Conservation (phyloP, 108 stramenopile species). For the Skeletonema costatum region DNA sequence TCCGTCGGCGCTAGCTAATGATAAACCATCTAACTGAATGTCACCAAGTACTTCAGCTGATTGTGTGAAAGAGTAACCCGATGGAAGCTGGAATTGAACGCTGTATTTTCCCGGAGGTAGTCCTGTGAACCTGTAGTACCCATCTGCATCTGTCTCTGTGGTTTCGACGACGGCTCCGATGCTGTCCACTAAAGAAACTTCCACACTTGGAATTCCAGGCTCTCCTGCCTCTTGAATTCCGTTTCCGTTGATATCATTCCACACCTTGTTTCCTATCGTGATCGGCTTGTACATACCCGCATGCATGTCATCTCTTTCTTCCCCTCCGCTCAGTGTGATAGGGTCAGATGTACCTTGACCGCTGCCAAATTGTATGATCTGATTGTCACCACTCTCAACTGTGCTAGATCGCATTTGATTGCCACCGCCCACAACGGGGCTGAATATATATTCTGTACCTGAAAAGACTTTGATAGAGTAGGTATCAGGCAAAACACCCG, state of each 20-base stretch:
- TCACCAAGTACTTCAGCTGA: slow-evolving; percentile 12
- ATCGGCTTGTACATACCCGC: slow-evolving; percentile 31
- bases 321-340: slow-evolving; percentile 3
- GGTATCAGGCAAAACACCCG: neutral
- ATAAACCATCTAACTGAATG: neutral
- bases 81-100: slow-evolving; percentile 20
- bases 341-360: slow-evolving; percentile 23
- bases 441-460: neutral
- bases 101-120: slow-evolving; percentile 14
- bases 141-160: slow-evolving; percentile 5
- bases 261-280: slow-evolving; percentile 46
- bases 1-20: neutral
- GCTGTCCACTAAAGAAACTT: neutral
- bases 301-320: slow-evolving; percentile 18
- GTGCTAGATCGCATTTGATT: neutral
- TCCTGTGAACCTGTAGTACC: slow-evolving; percentile 4
- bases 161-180: neutral
- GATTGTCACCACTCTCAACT: neutral
- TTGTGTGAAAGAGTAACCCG: slow-evolving; percentile 9
- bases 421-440: neutral
- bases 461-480: neutral
- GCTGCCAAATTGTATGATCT: neutral
- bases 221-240: slow-evolving; percentile 11
- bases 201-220: slow-evolving; percentile 7
- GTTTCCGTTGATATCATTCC: slow-evolving; percentile 45